Evolutionary conservation across 1,284 basidiomycete genomes (phyloP).

Genomic region (Fomitopsis betulina): DNA sequence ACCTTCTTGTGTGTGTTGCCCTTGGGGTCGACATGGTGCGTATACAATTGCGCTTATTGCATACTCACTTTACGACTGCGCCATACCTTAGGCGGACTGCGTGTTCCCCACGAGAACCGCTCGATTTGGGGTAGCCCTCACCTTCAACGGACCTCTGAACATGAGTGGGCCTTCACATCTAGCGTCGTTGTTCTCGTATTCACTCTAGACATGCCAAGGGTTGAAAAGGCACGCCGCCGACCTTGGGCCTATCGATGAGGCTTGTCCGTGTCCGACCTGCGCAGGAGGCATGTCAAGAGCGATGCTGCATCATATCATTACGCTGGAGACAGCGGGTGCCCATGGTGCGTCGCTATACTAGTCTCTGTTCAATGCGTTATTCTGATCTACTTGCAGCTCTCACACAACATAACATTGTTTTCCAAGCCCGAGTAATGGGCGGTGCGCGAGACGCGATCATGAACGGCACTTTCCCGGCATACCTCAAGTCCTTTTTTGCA

Average conservation of each 20-base stretch:
- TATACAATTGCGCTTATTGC: background rate
- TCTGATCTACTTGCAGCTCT: conserved; percentile 41
- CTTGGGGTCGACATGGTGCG: conserved; percentile 85
- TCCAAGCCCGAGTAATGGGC: conserved; percentile 81
- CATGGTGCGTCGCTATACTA: conserved; percentile 49
- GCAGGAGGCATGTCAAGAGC: conserved; percentile 58
- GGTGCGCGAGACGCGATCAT: conserved; percentile 74
- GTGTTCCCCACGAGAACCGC: conserved; percentile 87
- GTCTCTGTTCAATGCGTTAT: background rate
- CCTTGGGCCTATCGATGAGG: conserved; percentile 63
- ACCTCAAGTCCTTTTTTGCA: conserved; percentile 68
- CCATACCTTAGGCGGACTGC: conserved; percentile 66
- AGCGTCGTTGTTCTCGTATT: too few species aligned
- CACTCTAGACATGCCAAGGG: conserved; percentile 30
- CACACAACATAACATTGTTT: conserved; percentile 76
- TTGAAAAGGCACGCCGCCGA: conserved; percentile 67
- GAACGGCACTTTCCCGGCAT: conserved; percentile 69
- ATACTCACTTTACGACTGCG: too few species aligned
- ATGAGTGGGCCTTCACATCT: conserved; percentile 46
- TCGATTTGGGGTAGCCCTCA: conserved; percentile 82
- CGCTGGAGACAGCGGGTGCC: conserved; percentile 75
- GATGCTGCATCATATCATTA: conserved; percentile 66
- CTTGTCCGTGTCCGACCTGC: conserved; percentile 81
- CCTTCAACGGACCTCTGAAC: conserved; percentile 74
- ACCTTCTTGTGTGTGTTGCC: conserved; percentile 81